A percentile compares a stretch with the other conserved stretches of the same genome.
phyloP scores from a whole-genome alignment of 192 early-diverging fungal genomes.

The Spizellomyces punctatus region DNA sequence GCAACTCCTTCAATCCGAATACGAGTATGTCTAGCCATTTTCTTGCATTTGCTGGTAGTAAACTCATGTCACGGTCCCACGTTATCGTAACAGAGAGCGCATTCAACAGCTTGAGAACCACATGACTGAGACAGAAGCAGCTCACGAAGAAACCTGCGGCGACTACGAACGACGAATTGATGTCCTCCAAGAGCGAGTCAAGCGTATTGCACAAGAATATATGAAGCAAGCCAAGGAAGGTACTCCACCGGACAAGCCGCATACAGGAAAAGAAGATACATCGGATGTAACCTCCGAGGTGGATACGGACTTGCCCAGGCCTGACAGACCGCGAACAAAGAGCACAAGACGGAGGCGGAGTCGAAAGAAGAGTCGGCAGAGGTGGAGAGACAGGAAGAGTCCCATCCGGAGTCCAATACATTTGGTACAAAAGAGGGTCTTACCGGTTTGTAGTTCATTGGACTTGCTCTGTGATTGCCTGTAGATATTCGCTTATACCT shows the following conservation, averaged over 20 bases:
- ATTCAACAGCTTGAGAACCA: conserved; percentile 18
- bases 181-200: conserved; percentile 42
- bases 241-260: background rate
- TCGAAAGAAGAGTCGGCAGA: conserved; percentile 4
- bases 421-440: conserved; percentile 7
- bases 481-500: background rate
- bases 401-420: background rate
- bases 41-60: conserved; percentile 1
- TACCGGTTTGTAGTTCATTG: conserved; percentile 22
- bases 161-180: conserved; percentile 38
- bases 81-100: conserved; percentile 23
- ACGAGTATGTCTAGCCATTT: conserved; percentile 40
- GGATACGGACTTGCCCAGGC: background rate
- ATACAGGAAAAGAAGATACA: background rate
- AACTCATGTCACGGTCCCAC: background rate
- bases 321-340: conserved; percentile 32
- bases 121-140: conserved; percentile 40
- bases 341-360: conserved; percentile 23
- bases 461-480: background rate
- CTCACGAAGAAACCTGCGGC: conserved; percentile 27
- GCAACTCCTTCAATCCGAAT: conserved; percentile 57
- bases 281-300: background rate
- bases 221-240: conserved; percentile 33
- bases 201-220: conserved; percentile 49
- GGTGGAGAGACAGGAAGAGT: conserved; percentile 25